Percentiles rank a stretch among this genome's conserved stretches.
These are phyloP conservation scores for Trichoderma citrinoviride DNA, from an alignment of 2,329 filamentous ascomycete species.

Conservation along the genomic window DNA sequence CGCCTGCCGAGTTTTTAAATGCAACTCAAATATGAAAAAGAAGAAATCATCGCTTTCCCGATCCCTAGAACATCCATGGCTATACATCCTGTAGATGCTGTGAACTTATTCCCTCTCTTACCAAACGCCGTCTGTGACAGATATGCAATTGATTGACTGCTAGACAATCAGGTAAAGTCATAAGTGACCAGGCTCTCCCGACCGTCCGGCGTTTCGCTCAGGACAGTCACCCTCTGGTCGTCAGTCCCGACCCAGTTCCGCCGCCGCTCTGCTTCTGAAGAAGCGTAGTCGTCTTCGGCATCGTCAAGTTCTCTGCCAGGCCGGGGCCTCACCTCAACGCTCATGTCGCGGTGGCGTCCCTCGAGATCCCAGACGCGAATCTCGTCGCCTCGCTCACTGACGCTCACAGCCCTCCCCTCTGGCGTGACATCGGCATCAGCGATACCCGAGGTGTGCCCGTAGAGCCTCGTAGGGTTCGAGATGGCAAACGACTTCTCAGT, in stretches of 20 bases:
- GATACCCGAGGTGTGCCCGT: slow-evolving; percentile 89
- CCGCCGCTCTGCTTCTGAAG: slow-evolving; percentile 43
- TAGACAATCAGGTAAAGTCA: slow-evolving; percentile 65
- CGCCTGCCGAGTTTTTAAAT: too few relatives aligned
- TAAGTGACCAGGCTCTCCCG: slow-evolving; percentile 77
- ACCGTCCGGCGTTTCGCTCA: slow-evolving; percentile 67
- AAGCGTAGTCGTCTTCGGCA: slow-evolving; percentile 2
- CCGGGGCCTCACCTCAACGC: slow-evolving; percentile 52
- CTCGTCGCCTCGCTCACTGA: slow-evolving; percentile 75
- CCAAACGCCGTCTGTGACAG: too few relatives aligned
- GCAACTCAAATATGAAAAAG: too few relatives aligned
- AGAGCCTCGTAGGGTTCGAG: slow-evolving; percentile 71
- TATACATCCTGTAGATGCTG: too few relatives aligned
- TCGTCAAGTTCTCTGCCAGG: slow-evolving; percentile 26
- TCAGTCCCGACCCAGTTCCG: slow-evolving; percentile 80
- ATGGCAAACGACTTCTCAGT: slow-evolving; percentile 65
- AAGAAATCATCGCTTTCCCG: too few relatives aligned
- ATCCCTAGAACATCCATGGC: too few relatives aligned
- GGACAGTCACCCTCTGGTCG: slow-evolving; percentile 84
- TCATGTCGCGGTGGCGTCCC: slow-evolving; percentile 55
- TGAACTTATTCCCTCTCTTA: too few relatives aligned
- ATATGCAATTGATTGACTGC: background rate
- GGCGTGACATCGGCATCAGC: slow-evolving; percentile 81
- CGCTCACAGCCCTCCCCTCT: slow-evolving; percentile 84
- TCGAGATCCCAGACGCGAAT: slow-evolving; percentile 89